Conservation (phyloP, 495 filamentous ascomycete genomes). For the Diplogelasinospora grovesii region DNA sequence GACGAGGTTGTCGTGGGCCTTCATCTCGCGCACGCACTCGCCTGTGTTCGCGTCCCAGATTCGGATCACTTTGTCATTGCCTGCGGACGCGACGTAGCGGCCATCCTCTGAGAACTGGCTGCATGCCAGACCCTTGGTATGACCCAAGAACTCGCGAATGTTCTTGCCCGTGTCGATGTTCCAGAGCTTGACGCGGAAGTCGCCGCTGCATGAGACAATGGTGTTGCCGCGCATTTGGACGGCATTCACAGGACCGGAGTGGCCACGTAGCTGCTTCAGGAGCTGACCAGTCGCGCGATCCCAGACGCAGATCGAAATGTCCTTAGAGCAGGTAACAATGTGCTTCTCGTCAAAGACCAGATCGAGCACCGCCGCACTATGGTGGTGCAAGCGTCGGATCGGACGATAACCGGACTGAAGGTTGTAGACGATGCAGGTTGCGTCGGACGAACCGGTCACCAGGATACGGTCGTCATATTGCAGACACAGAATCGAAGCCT, state of each 20-base stretch:
- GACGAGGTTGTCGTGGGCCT: constrained; percentile 74
- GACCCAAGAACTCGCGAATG: constrained; percentile 79
- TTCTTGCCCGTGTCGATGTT: constrained; percentile 78
- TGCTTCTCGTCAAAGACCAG: constrained; percentile 84
- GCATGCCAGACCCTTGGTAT: constrained; percentile 87
- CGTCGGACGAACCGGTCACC: constrained; percentile 90
- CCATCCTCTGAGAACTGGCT: constrained; percentile 93
- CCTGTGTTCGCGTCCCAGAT: constrained; percentile 91
- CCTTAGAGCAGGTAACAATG: constrained; percentile 95
- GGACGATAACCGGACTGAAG: constrained; percentile 70
- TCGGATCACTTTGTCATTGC: constrained; percentile 89
- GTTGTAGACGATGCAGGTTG: constrained; percentile 86
- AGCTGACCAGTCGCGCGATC: constrained; percentile 69
- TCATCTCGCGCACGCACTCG: constrained; percentile 67
- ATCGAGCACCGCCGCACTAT: constrained; percentile 85
- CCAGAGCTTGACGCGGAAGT: constrained; percentile 90
- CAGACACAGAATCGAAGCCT: constrained; percentile 86
- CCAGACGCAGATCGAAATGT: constrained; percentile 88
- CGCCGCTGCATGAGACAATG: constrained; percentile 85
- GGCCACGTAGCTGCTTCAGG: constrained; percentile 70
- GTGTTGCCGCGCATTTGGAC: constrained; percentile 89
- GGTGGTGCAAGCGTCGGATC: constrained; percentile 64
- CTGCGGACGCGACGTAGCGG: constrained; percentile 80
- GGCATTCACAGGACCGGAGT: constrained; percentile 88
- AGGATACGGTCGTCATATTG: constrained; percentile 90